Conservation (phyloP, 1,139 yeast genomes). For the Candida sanyaensis region DNA sequence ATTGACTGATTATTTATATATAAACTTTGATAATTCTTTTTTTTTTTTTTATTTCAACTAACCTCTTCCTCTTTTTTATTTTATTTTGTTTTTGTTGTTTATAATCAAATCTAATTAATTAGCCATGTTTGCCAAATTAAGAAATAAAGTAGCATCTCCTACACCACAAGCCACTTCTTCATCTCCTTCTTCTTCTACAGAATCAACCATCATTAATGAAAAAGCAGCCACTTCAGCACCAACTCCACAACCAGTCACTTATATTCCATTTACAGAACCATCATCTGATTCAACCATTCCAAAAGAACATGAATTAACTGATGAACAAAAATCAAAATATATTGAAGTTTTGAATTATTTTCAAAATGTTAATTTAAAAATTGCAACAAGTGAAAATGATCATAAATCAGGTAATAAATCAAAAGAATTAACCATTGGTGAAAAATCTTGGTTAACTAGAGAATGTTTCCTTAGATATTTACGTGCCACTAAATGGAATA, state of each 20-base stretch:
- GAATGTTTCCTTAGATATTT: constrained; percentile 51
- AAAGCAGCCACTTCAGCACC: neutral
- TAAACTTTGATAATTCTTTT: neutral
- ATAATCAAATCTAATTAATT: neutral
- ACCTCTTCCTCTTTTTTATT: neutral
- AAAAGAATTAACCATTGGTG: constrained; percentile 26
- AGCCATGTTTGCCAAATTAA: constrained; percentile 13
- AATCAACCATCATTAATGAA: constrained; percentile 2
- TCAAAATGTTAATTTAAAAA: constrained; percentile 40
- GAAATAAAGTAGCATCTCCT: constrained; percentile 6
- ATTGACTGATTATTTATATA: neutral
- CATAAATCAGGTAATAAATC: constrained; percentile 27
- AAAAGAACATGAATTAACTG: constrained; percentile 44
- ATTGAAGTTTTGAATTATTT: constrained; percentile 60
- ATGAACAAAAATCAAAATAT: constrained; percentile 61
- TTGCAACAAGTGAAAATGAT: constrained; percentile 44
- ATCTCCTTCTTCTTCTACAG: constrained; percentile 6
- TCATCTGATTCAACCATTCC: constrained; percentile 55
- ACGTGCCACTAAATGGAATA: constrained; percentile 50
- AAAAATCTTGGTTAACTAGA: constrained; percentile 48
- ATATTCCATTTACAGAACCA: constrained; percentile 55
- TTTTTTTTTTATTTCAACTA: neutral
- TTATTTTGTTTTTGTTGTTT: neutral
- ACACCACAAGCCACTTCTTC: constrained; percentile 6
- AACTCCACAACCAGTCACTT: constrained; percentile 4